Evolutionary conservation across 2,329 filamentous ascomycete genomes (phyloP).

Genomic region (Gnomoniopsis sp.): DNA sequence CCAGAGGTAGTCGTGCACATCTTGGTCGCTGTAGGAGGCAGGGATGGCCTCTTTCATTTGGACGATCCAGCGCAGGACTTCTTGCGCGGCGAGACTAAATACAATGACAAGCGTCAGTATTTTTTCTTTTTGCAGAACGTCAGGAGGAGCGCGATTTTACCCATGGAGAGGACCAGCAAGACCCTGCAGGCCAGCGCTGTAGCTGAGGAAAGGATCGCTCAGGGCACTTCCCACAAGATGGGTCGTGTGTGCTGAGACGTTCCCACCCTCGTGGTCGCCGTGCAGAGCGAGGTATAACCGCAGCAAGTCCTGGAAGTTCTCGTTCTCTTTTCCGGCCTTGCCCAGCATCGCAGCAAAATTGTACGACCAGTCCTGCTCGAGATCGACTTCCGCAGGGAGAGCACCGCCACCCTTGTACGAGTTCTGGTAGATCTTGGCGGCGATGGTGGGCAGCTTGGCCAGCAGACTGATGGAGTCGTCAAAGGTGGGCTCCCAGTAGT

Average conservation of each 20-base stretch:
- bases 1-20: slow-evolving; percentile 90
- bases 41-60: slow-evolving; percentile 93
- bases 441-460: slow-evolving; percentile 93
- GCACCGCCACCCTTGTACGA: slow-evolving; percentile 72
- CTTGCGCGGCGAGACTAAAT: slow-evolving; percentile 80
- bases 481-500: slow-evolving; percentile 98
- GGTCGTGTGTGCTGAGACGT: slow-evolving; percentile 92
- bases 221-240: slow-evolving; percentile 94
- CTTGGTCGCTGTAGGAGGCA: slow-evolving; percentile 69
- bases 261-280: slow-evolving; percentile 96
- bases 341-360: slow-evolving; percentile 97
- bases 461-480: slow-evolving; percentile 92
- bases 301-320: slow-evolving; percentile 92
- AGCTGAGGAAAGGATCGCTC: slow-evolving; percentile 91
- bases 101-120: neutral
- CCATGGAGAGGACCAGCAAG: slow-evolving; percentile 90
- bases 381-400: slow-evolving; percentile 72
- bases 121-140: neutral
- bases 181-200: slow-evolving; percentile 92
- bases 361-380: slow-evolving; percentile 93
- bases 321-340: slow-evolving; percentile 81
- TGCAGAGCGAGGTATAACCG: slow-evolving; percentile 93
- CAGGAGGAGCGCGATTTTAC: slow-evolving; percentile 35
- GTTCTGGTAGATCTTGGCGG: slow-evolving; percentile 96
- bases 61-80: slow-evolving; percentile 93